A percentile compares a stretch with the other conserved stretches of the same genome.
These are phyloP conservation scores for Penicillium oxalicum DNA, from an alignment of 2,329 filamentous ascomycete genomes.

Conservation along the genomic window DNA sequence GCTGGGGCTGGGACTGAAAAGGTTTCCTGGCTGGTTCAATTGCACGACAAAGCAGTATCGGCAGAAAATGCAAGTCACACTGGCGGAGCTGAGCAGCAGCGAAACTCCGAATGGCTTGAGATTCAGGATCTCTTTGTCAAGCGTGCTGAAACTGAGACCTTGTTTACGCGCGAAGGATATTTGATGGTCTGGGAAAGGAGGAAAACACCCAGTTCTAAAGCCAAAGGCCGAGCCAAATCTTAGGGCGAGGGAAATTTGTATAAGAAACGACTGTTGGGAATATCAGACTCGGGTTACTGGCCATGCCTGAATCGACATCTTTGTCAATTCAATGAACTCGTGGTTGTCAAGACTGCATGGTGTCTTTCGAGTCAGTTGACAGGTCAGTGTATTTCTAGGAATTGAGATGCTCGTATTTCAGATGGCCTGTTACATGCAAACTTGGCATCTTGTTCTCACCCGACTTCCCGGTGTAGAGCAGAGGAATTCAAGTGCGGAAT, in stretches of 20 bases:
- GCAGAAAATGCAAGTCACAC: slow-evolving; percentile 32
- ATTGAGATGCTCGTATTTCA: too few relatives aligned
- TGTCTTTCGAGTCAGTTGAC: too few relatives aligned
- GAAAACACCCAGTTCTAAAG: slow-evolving; percentile 43
- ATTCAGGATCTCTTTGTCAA: slow-evolving; percentile 93
- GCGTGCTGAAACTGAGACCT: slow-evolving; percentile 75
- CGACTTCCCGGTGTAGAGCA: too few relatives aligned
- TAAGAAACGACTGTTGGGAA: too few relatives aligned
- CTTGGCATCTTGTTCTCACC: too few relatives aligned
- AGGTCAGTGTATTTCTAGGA: too few relatives aligned
- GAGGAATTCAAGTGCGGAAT: too few relatives aligned
- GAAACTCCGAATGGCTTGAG: slow-evolving; percentile 77
- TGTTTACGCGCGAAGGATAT: slow-evolving; percentile 92
- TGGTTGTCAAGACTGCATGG: too few relatives aligned
- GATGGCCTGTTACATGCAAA: too few relatives aligned
- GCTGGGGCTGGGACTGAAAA: slow-evolving; percentile 87
- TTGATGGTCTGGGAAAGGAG: slow-evolving; percentile 93
- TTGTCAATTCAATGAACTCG: too few relatives aligned
- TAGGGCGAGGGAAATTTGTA: background rate
- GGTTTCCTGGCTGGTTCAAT: slow-evolving; percentile 91
- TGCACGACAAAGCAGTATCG: slow-evolving; percentile 65
- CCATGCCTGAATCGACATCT: too few relatives aligned
- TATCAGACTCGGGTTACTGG: too few relatives aligned
- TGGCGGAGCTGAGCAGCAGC: slow-evolving; percentile 26
- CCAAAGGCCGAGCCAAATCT: slow-evolving; percentile 32